Evolutionary conservation across 352 stramenopile species (phyloP), one percentile per base, ranked within the genome.

Genomic region (Phytophthora fragariae): DNA sequence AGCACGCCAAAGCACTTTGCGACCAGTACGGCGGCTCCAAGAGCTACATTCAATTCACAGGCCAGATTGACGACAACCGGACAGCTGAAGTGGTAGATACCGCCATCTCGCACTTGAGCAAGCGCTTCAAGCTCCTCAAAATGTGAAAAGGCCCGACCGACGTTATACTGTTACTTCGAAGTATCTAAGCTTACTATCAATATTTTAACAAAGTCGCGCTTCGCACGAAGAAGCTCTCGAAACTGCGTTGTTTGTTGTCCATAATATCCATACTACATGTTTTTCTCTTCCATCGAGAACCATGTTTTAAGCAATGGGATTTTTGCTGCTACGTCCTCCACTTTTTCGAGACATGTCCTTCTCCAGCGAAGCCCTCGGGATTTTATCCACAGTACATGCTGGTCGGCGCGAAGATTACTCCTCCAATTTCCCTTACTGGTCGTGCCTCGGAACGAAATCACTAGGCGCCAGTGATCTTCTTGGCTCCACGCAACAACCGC

Each of bases 381-480:
- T 58, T 90, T 89, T 61, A 95, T 90, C 76, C 84, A 95, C 5
- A 96, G 70, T 33, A 94, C 88, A 19, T 86, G 81, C 70, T 96
- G 87, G 57, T 94, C 83, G 12, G 92, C 93, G 21, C 90, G 86
- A 4, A 97, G 68, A 65, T 97, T 97, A 66, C 89, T 95, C 66
- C 89, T 95, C 91, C 91, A 97, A 72, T 97, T 94, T 57, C 88
- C 85, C 39, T 92, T 90, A 72, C 90, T 95, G 2, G 91, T 93
- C 29, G 91, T 96, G 3, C 91, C 91, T 52, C 91, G 85, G 57
- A 97, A 97, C 10, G 91, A 88, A 58, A 97, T 83, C 14, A 97
- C 90, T 8, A 97, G 79, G 11, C 90, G 88, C 33, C 86, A 83
- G 17, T 88, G 85, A 19, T 85, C 77, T 1, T 72, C 73, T 72